phyloP scores from a whole-genome alignment of 352 stramenopile genomes.

The Aphanomyces astaci region DNA sequence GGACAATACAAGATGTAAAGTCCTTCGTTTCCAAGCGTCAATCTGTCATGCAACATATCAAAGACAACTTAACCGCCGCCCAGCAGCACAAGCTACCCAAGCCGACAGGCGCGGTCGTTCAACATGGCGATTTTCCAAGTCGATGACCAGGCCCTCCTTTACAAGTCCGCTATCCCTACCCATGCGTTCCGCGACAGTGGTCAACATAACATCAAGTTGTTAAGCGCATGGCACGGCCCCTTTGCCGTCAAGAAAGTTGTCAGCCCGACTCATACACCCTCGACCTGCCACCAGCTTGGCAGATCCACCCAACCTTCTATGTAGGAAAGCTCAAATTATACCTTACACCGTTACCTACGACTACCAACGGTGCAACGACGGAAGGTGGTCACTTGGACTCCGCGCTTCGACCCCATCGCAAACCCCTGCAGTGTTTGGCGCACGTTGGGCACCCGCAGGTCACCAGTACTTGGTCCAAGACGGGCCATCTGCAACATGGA shows the following conservation, averaged over 20 bases:
- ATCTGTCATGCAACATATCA: background rate
- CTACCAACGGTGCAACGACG: background rate
- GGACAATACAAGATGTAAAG: background rate
- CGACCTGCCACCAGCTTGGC: background rate
- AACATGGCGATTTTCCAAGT: background rate
- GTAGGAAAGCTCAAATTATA: background rate
- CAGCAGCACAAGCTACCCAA: background rate
- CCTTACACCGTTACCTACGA: background rate
- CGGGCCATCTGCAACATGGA: background rate
- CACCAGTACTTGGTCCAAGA: background rate
- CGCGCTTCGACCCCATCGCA: no score
- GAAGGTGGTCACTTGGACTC: background rate
- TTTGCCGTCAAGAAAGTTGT: background rate
- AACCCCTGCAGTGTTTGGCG: no score
- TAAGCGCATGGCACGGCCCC: background rate
- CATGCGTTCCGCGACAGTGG: background rate
- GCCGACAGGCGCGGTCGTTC: background rate
- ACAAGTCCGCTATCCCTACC: background rate
- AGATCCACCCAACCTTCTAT: background rate
- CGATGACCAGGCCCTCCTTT: background rate
- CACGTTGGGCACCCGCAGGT: background rate
- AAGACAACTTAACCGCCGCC: background rate
- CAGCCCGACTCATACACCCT: background rate
- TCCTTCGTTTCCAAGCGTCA: background rate
- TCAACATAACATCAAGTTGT: background rate